Evolutionary conservation across 2,329 filamentous ascomycete genomes (phyloP).

Genomic region (Cordyceps fumosorosea): DNA sequence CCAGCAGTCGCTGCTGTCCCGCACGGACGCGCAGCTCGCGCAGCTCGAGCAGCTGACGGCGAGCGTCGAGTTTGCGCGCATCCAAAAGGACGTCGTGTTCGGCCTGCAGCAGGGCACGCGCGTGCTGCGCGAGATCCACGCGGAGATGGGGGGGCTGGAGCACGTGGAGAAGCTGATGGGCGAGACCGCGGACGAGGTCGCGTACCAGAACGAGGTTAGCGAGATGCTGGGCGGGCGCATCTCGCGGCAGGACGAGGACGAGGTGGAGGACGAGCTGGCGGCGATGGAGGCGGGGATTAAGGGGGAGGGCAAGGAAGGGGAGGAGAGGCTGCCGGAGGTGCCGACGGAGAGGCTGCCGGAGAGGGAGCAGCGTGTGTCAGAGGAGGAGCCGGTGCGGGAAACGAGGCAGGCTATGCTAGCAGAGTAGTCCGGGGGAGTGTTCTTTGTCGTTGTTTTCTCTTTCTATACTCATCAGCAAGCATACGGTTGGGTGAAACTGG

Average conservation of each 20-base stretch:
- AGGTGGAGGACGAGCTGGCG: conserved; percentile 92
- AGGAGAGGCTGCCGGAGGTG: conserved; percentile 23
- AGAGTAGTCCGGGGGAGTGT: conserved; percentile 17
- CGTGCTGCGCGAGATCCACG: conserved; percentile 85
- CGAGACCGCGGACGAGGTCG: conserved; percentile 81
- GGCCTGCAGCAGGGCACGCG: conserved; percentile 86
- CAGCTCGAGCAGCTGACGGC: conserved; percentile 84
- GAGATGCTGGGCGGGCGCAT: conserved; percentile 84
- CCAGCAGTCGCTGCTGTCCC: conserved; percentile 79
- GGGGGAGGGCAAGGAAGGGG: neutral
- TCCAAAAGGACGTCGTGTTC: conserved; percentile 94
- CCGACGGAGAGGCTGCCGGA: conserved; percentile 29
- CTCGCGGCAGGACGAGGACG: conserved; percentile 92
- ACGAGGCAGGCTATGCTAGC: conserved; percentile 37
- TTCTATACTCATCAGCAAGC: neutral
- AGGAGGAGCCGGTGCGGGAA: conserved; percentile 19
- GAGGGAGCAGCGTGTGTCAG: conserved; percentile 15
- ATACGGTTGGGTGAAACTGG: neutral
- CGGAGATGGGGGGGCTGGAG: conserved; percentile 92
- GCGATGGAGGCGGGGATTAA: conserved; percentile 54
- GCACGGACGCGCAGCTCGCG: conserved; percentile 90
- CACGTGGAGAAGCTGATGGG: conserved; percentile 93
- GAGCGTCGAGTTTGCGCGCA: conserved; percentile 89
- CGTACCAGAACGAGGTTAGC: conserved; percentile 92
- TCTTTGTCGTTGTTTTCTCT: neutral